Percentiles rank a stretch among this genome's conserved stretches.
phyloP scores from a whole-genome alignment of 2,329 filamentous ascomycete species.

The Sporothrix phasma region DNA sequence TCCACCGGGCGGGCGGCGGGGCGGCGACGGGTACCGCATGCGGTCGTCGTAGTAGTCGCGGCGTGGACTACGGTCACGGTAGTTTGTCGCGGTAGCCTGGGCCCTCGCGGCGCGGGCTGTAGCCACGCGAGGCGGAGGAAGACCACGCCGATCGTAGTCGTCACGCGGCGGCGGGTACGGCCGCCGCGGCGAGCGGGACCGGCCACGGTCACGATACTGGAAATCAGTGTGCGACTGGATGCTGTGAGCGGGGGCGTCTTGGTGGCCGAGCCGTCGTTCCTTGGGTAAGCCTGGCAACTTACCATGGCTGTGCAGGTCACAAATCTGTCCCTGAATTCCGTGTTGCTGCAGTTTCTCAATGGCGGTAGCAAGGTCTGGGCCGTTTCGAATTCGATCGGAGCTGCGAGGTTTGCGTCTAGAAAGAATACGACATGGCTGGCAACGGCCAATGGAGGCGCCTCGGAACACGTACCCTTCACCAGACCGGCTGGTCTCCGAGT shows the following conservation, averaged over 20 bases:
- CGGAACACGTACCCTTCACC: conserved; percentile 72
- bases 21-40: conserved; percentile 70
- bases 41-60: conserved; percentile 84
- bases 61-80: conserved; percentile 78
- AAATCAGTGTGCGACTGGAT: conserved; percentile 68
- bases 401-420: no score
- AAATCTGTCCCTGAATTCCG: conserved; percentile 82
- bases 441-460: no score
- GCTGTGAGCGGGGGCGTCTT: conserved; percentile 8
- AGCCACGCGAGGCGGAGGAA: conserved; percentile 51
- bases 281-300: conserved; percentile 29
- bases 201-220: conserved; percentile 57
- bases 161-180: conserved; percentile 59
- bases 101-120: conserved; percentile 64
- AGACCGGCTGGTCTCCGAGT: conserved; percentile 90
- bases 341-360: conserved; percentile 90
- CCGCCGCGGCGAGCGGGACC: conserved; percentile 71
- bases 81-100: conserved; percentile 52
- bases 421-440: no score
- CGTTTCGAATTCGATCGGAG: conserved; percentile 96
- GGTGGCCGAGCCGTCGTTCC: conserved; percentile 19
- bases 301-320: conserved; percentile 87
- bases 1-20: conserved; percentile 63
- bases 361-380: conserved; percentile 74
- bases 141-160: conserved; percentile 73